Percentiles rank a stretch among this genome's conserved stretches.
phyloP scores from a whole-genome alignment of 352 stramenopile species.

The Pythium biforme region DNA sequence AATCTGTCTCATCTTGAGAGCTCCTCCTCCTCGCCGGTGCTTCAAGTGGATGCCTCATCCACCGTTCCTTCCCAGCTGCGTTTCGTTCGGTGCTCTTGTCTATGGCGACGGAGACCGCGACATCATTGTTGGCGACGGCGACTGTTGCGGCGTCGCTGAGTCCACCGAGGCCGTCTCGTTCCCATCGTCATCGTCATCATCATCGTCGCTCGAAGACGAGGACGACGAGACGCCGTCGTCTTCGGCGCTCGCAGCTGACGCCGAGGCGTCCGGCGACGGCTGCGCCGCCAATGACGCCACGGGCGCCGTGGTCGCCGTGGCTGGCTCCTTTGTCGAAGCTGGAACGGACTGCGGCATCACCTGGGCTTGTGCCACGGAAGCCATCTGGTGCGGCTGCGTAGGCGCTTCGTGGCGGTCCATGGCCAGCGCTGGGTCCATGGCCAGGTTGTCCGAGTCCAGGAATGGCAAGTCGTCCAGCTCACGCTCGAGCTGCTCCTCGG shows the following conservation, averaged over 20 bases:
- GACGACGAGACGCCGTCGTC: constrained; percentile 24
- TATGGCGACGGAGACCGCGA: constrained; percentile 59
- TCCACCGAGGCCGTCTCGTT: constrained; percentile 52
- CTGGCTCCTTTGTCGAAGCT: too few species aligned
- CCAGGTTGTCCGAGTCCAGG: constrained; percentile 66
- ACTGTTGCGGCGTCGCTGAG: constrained; percentile 38
- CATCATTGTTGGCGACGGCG: constrained; percentile 47
- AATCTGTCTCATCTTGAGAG: too few species aligned
- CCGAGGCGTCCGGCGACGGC: constrained; percentile 9
- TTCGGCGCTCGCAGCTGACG: constrained; percentile 10
- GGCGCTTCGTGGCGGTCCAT: constrained; percentile 1
- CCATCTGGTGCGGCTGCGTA: background rate
- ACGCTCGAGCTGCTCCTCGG: constrained; percentile 71
- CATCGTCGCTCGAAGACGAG: constrained; percentile 23
- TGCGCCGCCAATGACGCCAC: too few species aligned
- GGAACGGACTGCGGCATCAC: background rate
- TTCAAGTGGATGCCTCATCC: too few species aligned
- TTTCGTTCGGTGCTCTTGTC: background rate
- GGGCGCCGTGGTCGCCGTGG: background rate
- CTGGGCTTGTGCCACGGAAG: background rate
- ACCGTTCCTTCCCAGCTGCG: background rate
- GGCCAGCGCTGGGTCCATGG: constrained; percentile 27
- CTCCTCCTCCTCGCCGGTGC: too few species aligned
- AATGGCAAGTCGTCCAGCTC: constrained; percentile 70
- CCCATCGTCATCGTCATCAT: constrained; percentile 39